Evolutionary conservation across 2,329 filamentous ascomycete genomes (phyloP).

Genomic region (Calonectria honghensis): DNA sequence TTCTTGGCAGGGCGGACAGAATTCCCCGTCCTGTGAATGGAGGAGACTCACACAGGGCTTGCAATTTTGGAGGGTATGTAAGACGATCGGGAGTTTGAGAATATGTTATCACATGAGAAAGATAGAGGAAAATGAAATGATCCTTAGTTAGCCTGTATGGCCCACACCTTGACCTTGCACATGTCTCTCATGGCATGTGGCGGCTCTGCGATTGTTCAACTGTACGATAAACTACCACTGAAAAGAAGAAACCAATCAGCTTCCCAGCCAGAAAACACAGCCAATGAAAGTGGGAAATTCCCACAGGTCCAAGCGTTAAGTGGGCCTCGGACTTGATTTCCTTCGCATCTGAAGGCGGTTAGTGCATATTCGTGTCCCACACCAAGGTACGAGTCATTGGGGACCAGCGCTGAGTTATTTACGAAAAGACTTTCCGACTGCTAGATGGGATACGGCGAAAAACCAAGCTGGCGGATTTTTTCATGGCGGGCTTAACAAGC

Average conservation of each 20-base stretch:
- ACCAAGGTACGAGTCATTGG: background rate
- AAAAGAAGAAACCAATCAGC: background rate
- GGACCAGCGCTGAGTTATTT: background rate
- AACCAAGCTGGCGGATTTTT: background rate
- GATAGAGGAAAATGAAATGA: no score
- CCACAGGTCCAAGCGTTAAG: background rate
- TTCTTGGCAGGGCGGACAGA: background rate
- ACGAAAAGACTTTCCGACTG: background rate
- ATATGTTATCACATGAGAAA: no score
- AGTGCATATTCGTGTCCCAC: background rate
- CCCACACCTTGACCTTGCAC: no score
- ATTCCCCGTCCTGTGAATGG: background rate
- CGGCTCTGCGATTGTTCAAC: no score
- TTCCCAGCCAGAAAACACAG: background rate
- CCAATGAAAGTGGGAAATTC: background rate
- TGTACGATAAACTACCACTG: no score
- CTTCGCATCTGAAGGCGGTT: background rate
- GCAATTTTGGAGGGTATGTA: background rate
- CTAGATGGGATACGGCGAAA: background rate
- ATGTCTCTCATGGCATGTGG: no score
- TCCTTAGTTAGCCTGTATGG: no score
- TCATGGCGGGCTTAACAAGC: background rate
- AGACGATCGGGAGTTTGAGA: no score
- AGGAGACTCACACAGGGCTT: background rate
- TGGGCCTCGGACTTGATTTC: constrained; percentile 24